phyloP scores from a whole-genome alignment of 257 asterid genomes.

The Solanum virginianum region DNA sequence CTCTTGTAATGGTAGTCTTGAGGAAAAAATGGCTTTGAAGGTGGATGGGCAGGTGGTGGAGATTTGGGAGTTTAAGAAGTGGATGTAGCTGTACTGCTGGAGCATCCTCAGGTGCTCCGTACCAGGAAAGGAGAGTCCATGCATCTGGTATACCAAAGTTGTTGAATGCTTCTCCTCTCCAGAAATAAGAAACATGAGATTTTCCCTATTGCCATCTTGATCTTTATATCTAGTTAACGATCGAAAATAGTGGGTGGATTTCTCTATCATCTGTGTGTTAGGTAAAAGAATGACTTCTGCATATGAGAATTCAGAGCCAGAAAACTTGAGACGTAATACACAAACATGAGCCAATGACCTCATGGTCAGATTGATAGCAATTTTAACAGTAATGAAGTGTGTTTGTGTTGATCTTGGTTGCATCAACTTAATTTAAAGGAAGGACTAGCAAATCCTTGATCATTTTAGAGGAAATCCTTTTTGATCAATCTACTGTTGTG shows the following conservation, averaged over 20 bases:
- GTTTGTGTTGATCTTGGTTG: neutral
- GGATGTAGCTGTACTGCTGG: conserved; percentile 42
- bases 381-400: neutral
- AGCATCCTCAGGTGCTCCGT: conserved; percentile 33
- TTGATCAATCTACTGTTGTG: neutral
- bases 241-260: neutral
- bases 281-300: too few species aligned
- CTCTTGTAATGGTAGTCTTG: conserved; percentile 34
- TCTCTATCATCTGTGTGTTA: too few species aligned
- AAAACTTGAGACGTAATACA: too few species aligned
- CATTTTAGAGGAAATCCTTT: neutral
- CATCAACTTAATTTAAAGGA: neutral
- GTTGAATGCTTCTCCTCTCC: conserved; percentile 27
- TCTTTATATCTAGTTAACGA: conserved; percentile 12
- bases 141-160: conserved; percentile 31
- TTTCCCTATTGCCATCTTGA: conserved; percentile 16
- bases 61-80: conserved; percentile 10
- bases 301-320: too few species aligned
- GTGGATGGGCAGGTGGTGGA: conserved; percentile 25
- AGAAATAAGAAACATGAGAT: conserved; percentile 12
- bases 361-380: too few species aligned
- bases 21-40: conserved; percentile 36
- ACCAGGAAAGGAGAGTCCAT: conserved; percentile 23
- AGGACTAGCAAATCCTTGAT: neutral
- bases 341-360: too few species aligned